phyloP scores from a whole-genome alignment of 169 alveolate genomes.

The Plasmodium billcollinsi region DNA sequence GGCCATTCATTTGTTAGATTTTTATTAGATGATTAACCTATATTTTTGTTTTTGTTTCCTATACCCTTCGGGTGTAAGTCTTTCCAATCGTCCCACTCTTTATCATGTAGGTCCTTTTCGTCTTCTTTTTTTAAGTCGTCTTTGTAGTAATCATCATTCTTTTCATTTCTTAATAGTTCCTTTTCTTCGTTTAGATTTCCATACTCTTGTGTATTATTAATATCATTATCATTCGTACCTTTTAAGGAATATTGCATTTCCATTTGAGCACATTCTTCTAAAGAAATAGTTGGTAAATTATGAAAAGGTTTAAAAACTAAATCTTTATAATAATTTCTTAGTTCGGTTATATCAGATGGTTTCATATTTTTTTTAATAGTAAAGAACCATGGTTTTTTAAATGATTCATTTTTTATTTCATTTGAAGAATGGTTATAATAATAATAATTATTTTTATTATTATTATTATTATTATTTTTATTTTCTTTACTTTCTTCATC shows the following conservation, averaged over 20 bases:
- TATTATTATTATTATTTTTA: not conserved
- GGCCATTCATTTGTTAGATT: not conserved
- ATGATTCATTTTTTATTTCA: not conserved
- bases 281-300: slow-evolving; percentile 82
- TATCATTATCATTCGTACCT: slow-evolving; percentile 4
- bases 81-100: slow-evolving; percentile 72
- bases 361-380: slow-evolving; percentile 57
- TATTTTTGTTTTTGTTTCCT: slow-evolving; percentile 59
- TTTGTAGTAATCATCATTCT: slow-evolving; percentile 38
- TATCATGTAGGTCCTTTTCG: slow-evolving; percentile 33
- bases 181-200: not conserved
- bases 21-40: not conserved
- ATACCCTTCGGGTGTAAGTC: slow-evolving; percentile 64
- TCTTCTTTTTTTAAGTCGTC: slow-evolving; percentile 19
- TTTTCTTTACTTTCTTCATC: not conserved
- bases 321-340: slow-evolving; percentile 52
- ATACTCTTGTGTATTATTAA: not conserved
- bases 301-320: slow-evolving; percentile 59
- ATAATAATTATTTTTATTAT: not conserved
- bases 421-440: not conserved
- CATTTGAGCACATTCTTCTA: slow-evolving; percentile 87
- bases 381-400: slow-evolving; percentile 43
- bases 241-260: slow-evolving; percentile 79
- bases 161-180: not conserved
- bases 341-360: slow-evolving; percentile 25